Evolutionary conservation across 805 yeast species (phyloP), one percentile per base, ranked within the genome.

Genomic region (Martiniozyma abietophila): DNA sequence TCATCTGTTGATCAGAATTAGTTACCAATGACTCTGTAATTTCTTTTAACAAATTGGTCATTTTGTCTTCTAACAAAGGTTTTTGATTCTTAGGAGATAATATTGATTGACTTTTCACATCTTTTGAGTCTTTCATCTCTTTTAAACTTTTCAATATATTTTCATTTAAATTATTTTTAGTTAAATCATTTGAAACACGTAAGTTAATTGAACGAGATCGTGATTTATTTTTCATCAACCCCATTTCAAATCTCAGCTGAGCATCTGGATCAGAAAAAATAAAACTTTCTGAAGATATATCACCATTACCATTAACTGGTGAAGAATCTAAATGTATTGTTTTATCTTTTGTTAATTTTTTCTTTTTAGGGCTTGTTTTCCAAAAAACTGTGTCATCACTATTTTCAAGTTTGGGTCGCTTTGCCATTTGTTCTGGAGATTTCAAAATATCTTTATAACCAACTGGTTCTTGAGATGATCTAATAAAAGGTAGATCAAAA

Each of bases 371-470:
- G 16, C 32, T 29, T 15, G 31, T 21, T 20, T 34, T 34, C 37
- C 37, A 34, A 20, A 34, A 34, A 29, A 34, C 19, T 19, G 21
- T 18, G n/a, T 34, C 37, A 29, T 34, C 37, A 11, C 32, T 27
- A 20, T 33, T 34, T 3, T 24, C 25, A 5, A 34, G 6, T n/a
- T 24, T 33, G 9, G 31, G n/a, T 18, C 25, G 22, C 22, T 28
- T 33, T 10, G 12, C 15, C 6, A 17, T 18, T 18, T 23, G 21
- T 21, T 15, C 26, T 17, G 16, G 20, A 6, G 10, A 4, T 6
- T 26, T n/a, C 14, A 19, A 10, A 16, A 14, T n/a, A 17, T 30
- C 30, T 6, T 18, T 27, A 11, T 3, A n/a, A 18, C 12, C 19
- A 27, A 10, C 6, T 7, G 6, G 7, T n/a, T 11, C 30, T n/a